phyloP scores from a whole-genome alignment of 148 eudicot genomes.

The Drosera capensis region DNA sequence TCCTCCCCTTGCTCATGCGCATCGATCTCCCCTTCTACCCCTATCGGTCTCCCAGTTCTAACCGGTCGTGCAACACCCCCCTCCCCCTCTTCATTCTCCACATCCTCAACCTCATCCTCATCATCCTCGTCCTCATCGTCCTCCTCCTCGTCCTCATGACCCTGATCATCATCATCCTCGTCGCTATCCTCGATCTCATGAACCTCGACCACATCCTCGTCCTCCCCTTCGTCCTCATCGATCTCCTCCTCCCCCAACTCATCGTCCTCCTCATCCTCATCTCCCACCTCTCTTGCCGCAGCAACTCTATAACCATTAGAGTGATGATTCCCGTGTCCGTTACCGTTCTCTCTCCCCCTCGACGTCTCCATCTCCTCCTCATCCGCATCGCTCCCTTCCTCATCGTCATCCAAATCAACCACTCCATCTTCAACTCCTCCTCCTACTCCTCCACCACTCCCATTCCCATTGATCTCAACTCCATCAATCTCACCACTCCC shows the following conservation, averaged over 20 bases:
- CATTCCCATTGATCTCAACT: slow-evolving; percentile 22
- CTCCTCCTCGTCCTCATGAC: slow-evolving; percentile 21
- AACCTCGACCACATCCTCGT: slow-evolving; percentile 29
- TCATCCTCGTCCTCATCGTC: slow-evolving; percentile 38
- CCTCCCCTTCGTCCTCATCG: slow-evolving; percentile 21
- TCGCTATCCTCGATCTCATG: slow-evolving; percentile 27
- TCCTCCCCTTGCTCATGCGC: slow-evolving; percentile 56
- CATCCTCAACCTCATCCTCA: slow-evolving; percentile 39
- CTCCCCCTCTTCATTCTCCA: slow-evolving; percentile 37
- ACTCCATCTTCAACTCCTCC: slow-evolving; percentile 58
- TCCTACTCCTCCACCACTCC: slow-evolving; percentile 18
- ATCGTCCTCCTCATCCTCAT: slow-evolving; percentile 9
- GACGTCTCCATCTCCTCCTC: slow-evolving; percentile 53
- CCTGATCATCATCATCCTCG: slow-evolving; percentile 34
- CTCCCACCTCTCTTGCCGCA: slow-evolving; percentile 11
- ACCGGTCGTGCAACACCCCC: slow-evolving; percentile 26
- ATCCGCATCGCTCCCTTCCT: slow-evolving; percentile 74
- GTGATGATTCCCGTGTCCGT: slow-evolving; percentile 7
- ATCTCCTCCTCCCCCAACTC: slow-evolving; percentile 17
- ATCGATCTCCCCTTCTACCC: slow-evolving; percentile 50
- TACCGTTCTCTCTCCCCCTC: slow-evolving; percentile 23
- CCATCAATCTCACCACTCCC: slow-evolving; percentile 21
- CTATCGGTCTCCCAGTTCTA: slow-evolving; percentile 19
- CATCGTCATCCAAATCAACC: slow-evolving; percentile 61
- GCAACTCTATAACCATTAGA: slow-evolving; percentile 39